Evolutionary conservation across 2,329 filamentous ascomycete genomes (phyloP), one percentile per base, ranked within the genome.

Genomic region (Colletotrichum godetiae): DNA sequence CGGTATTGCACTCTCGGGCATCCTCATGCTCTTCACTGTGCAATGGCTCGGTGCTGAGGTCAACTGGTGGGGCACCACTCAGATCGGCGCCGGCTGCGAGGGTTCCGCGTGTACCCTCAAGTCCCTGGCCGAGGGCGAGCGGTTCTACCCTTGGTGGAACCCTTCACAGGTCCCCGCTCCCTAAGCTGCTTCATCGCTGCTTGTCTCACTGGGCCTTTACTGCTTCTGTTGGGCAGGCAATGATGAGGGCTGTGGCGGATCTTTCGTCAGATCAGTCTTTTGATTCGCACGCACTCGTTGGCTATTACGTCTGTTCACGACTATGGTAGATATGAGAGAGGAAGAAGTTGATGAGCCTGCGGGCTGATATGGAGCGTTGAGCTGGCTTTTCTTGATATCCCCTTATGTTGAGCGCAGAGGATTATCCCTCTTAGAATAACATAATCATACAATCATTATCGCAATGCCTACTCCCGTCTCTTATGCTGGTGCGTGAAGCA

Each of bases 101-200:
- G 75, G 67, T 22, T 68, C 11, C 10, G 66, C 77, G 4, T 80
- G 78, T 55, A 76, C 67, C 6, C 70, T 79, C 56, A 73, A 72
- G 70, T 59, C 57, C 7, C 75, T 80, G 7, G 76, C 73, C 2
- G 73, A 77, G 1, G 81, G 80, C 19, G 82, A 84, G 66, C 83
- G 82, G 56, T 85, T 85, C 74, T 83, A 83, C 19, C 83, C 83
- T 24, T 79, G 82, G 49, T 79, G 78, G 72, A 72, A 74, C 61
- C 72, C 72, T 7, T 66, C 61, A 8, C 49, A 74, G 57, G 63
- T 74, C 27, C 72, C 72, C 6, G 68, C 72, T 7, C 72, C 72
- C 24, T 74, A 72, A 55, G 37, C 31, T 37, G 42, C 37, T 63
- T 59, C 60, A 49, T 53, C 62, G 37, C 63, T 67, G 1, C 68